phyloP scores from a whole-genome alignment of 2,329 filamentous ascomycete species.

The Passalora sequoiae region DNA sequence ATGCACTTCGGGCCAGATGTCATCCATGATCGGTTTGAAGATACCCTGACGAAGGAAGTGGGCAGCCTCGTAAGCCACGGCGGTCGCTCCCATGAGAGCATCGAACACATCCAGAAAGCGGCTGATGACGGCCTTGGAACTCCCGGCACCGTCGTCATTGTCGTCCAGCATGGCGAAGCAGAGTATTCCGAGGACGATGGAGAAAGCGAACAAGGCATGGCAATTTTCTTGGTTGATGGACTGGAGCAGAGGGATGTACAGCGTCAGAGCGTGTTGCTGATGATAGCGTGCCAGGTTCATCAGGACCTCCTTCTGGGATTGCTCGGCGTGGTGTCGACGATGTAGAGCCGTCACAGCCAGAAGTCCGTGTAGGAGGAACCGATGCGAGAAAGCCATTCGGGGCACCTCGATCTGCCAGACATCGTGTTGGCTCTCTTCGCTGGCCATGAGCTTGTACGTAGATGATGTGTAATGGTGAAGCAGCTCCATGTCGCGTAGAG shows the following conservation, averaged over 20 bases:
- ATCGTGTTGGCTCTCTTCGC: conserved; percentile 6
- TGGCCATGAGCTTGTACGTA: conserved; percentile 16
- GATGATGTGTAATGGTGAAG: conserved; percentile 22
- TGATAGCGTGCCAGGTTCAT: conserved; percentile 22
- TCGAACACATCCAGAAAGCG: conserved; percentile 20
- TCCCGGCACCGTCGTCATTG: conserved; percentile 5
- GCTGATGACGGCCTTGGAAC: conserved; percentile 7
- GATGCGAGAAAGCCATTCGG: conserved; percentile 16
- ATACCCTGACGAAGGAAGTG: conserved; percentile 14
- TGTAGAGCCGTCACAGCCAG: conserved; percentile 18
- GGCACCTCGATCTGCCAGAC: conserved; percentile 19
- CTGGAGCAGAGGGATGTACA: conserved; percentile 21
- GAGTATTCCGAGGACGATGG: conserved; percentile 13
- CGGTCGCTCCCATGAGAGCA: conserved; percentile 15
- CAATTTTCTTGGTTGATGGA: conserved; percentile 21
- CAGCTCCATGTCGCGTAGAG: conserved; percentile 22
- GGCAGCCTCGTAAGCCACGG: conserved; percentile 13
- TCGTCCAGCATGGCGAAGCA: conserved; percentile 18
- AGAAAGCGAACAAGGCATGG: conserved; percentile 22
- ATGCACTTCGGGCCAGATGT: conserved; percentile 4
- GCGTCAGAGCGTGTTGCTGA: conserved; percentile 21
- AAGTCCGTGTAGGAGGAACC: conserved; percentile 21
- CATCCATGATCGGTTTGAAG: conserved; percentile 11
- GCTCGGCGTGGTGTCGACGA: conserved; percentile 12
- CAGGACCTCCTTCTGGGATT: conserved; percentile 8